Percentiles rank a stretch among this genome's conserved stretches.
Conservation (phyloP, 179 eudicot species). For the Gypsophila paniculata region DNA sequence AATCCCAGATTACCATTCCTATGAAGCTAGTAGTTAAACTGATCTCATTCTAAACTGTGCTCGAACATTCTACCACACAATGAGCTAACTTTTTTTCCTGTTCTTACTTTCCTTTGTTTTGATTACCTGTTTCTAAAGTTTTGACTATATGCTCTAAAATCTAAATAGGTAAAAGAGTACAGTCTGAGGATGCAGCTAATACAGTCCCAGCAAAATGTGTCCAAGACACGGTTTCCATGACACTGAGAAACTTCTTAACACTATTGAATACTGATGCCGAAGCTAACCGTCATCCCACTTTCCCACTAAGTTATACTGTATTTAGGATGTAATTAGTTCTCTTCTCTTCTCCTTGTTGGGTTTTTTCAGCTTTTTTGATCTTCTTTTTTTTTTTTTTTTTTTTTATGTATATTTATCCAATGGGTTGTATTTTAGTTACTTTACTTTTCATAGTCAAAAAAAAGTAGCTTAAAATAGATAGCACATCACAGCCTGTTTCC, state of each 20-base stretch:
- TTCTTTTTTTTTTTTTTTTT: too few relatives aligned
- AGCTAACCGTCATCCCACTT: slow-evolving; percentile 33
- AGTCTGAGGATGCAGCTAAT: slow-evolving; percentile 66
- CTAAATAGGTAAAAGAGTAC: slow-evolving; percentile 59
- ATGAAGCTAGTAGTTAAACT: too few relatives aligned
- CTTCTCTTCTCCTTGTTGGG: too few relatives aligned
- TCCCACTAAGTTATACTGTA: slow-evolving; percentile 14
- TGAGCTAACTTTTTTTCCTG: slow-evolving; percentile 5
- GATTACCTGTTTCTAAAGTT: background rate
- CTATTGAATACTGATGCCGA: slow-evolving; percentile 18
- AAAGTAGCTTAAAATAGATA: too few relatives aligned
- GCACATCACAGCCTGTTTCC: too few relatives aligned
- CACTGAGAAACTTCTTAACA: slow-evolving; percentile 21
- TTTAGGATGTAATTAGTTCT: too few relatives aligned
- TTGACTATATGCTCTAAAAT: slow-evolving; percentile 13
- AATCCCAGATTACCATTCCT: too few relatives aligned
- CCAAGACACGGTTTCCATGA: slow-evolving; percentile 31
- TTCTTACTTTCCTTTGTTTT: background rate
- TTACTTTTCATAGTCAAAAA: too few relatives aligned
- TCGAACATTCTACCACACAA: background rate
- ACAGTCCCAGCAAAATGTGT: slow-evolving; percentile 49
- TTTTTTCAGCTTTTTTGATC: too few relatives aligned
- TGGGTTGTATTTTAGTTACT: too few relatives aligned
- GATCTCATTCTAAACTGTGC: too few relatives aligned
- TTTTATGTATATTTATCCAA: too few relatives aligned